Evolutionary conservation across 768 basidiomycete species (phyloP).

Genomic region (Postia placenta): DNA sequence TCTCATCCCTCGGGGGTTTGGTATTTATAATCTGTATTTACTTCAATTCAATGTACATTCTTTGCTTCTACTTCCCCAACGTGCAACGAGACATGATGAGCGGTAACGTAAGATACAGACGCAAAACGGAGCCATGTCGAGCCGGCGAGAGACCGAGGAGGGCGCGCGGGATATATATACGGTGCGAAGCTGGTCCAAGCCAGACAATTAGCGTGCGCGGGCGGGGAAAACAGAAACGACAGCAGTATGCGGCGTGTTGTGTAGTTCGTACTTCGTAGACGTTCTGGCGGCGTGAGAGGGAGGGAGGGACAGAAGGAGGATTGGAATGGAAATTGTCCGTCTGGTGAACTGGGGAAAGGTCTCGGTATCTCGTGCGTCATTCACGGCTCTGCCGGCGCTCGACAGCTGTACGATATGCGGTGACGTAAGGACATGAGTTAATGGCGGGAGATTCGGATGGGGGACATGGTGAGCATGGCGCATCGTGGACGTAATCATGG

Average conservation of each 20-base stretch:
- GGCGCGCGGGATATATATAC: constrained; percentile 11
- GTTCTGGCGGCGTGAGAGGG: neutral
- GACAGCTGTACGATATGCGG: constrained; percentile 8
- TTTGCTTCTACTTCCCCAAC: constrained; percentile 6
- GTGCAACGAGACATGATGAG: constrained; percentile 4
- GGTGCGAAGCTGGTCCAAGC: constrained; percentile 2
- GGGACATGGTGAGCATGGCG: neutral
- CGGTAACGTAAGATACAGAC: constrained; percentile 6
- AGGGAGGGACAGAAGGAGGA: neutral
- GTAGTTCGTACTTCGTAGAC: too few relatives aligned
- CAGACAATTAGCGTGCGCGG: constrained; percentile 4
- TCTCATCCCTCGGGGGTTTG: too few relatives aligned
- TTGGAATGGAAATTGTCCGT: constrained; percentile 9
- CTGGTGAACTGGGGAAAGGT: constrained; percentile 1
- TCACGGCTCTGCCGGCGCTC: constrained; percentile 10
- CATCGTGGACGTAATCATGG: neutral
- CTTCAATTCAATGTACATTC: constrained; percentile 8
- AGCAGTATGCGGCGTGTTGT: neutral
- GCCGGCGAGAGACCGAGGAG: constrained; percentile 3
- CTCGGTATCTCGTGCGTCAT: constrained; percentile 16
- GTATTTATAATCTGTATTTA: neutral
- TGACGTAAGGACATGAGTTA: constrained; percentile 2
- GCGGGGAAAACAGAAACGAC: neutral
- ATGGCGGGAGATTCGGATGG: neutral
- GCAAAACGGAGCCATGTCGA: constrained; percentile 4